Conservation (phyloP, 352 stramenopile species). For the Pythium inflatum region DNA sequence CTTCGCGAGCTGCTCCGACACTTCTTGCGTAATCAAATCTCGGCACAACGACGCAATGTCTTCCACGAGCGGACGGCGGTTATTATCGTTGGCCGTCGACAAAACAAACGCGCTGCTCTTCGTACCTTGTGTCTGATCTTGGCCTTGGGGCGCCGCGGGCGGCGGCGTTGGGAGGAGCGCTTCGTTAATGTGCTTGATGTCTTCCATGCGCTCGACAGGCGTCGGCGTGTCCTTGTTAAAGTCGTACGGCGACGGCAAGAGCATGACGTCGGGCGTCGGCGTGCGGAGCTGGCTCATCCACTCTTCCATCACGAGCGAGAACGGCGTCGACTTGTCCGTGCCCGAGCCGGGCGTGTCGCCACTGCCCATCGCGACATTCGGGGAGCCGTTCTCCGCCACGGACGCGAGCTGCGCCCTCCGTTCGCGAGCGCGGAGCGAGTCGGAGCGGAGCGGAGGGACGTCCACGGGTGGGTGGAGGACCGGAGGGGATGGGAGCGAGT, state of each 20-base stretch:
- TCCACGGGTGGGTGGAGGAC: slow-evolving; percentile 27
- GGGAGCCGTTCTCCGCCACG: slow-evolving; percentile 26
- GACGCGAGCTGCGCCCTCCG: slow-evolving; percentile 11
- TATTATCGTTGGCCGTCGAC: slow-evolving; percentile 34
- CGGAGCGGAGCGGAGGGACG: slow-evolving; percentile 20
- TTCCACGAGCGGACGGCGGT: slow-evolving; percentile 63
- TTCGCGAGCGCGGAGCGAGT: slow-evolving; percentile 22
- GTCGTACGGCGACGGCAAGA: slow-evolving; percentile 78
- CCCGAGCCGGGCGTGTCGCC: slow-evolving; percentile 32
- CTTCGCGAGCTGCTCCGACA: slow-evolving; percentile 30
- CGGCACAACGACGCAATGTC: slow-evolving; percentile 81
- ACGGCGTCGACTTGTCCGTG: slow-evolving; percentile 54
- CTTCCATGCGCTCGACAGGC: slow-evolving; percentile 69
- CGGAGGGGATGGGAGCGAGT: slow-evolving; percentile 15
- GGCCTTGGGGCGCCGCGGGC: slow-evolving; percentile 44
- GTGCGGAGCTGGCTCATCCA: slow-evolving; percentile 83
- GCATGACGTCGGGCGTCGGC: slow-evolving; percentile 77
- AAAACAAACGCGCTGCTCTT: slow-evolving; percentile 69
- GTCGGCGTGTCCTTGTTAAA: slow-evolving; percentile 81
- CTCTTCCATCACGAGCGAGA: slow-evolving; percentile 76
- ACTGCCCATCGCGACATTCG: slow-evolving; percentile 33
- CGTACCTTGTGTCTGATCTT: slow-evolving; percentile 61
- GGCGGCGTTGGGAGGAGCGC: slow-evolving; percentile 74
- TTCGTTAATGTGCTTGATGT: slow-evolving; percentile 74
- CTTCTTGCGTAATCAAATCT: slow-evolving; percentile 76